Evolutionary conservation across 73 alveolate species (phyloP).

Genomic region (Tetrahymena elliotti): DNA sequence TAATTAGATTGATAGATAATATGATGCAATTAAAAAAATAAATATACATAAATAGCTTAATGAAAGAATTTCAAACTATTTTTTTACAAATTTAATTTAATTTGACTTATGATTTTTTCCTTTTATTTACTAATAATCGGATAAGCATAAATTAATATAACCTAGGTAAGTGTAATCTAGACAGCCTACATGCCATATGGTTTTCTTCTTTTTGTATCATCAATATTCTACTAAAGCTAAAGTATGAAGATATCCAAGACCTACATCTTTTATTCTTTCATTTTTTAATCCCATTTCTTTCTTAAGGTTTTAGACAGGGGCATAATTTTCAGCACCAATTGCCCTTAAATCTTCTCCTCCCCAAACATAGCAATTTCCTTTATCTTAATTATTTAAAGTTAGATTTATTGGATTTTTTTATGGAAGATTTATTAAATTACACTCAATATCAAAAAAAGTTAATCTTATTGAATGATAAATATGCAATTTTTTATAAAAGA

Average conservation of each 20-base stretch:
- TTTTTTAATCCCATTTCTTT: neutral
- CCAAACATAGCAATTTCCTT: neutral
- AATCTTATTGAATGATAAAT: neutral
- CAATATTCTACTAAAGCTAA: neutral
- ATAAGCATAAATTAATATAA: neutral
- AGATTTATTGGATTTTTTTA: neutral
- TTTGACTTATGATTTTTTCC: neutral
- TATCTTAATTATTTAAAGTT: neutral
- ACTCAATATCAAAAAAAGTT: neutral
- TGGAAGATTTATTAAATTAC: neutral
- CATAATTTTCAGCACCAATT: neutral
- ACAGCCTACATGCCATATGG: neutral
- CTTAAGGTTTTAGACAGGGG: neutral
- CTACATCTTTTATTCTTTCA: neutral
- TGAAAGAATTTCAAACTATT: neutral
- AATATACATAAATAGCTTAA: neutral
- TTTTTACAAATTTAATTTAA: neutral
- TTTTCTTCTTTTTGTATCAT: neutral
- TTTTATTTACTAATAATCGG: neutral
- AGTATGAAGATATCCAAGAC: neutral
- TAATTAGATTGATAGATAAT: neutral
- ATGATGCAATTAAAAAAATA: neutral
- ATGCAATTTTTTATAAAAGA: neutral
- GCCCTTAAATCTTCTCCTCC: neutral
- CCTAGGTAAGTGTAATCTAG: neutral